phyloP scores from a whole-genome alignment of 345 rosid genomes.

The Lepidium sativum region DNA sequence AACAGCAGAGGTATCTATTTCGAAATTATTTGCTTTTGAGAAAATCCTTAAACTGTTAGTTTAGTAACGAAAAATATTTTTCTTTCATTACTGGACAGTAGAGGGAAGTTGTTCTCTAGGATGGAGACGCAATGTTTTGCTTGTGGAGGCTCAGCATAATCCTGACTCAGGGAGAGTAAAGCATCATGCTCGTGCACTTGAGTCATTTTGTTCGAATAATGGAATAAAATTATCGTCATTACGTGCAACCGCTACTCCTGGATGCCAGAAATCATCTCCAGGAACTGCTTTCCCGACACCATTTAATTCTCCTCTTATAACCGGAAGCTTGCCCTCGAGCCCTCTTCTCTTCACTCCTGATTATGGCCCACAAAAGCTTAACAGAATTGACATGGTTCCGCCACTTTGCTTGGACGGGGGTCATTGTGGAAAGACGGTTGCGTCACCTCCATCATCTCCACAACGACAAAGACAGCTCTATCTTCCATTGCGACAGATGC shows the following conservation, averaged over 20 bases:
- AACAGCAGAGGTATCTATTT: slow-evolving; percentile 20
- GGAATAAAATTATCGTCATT: slow-evolving; percentile 64
- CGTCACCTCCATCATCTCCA: slow-evolving; percentile 77
- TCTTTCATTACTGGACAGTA: slow-evolving; percentile 31
- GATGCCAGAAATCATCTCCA: slow-evolving; percentile 44
- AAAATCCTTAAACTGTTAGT: slow-evolving; percentile 11
- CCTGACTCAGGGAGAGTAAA: slow-evolving; percentile 73
- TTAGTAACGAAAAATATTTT: slow-evolving; percentile 10
- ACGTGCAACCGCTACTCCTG: slow-evolving; percentile 39
- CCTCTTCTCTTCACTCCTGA: slow-evolving; percentile 88
- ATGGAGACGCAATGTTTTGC: slow-evolving; percentile 91
- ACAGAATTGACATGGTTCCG: slow-evolving; percentile 79
- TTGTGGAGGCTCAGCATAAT: slow-evolving; percentile 87
- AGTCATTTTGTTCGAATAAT: slow-evolving; percentile 64
- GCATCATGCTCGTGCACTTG: slow-evolving; percentile 89
- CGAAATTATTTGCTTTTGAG: slow-evolving; percentile 1
- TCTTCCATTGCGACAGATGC: slow-evolving; percentile 66
- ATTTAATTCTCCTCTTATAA: slow-evolving; percentile 71
- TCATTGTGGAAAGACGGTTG: slow-evolving; percentile 47
- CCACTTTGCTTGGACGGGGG: slow-evolving; percentile 87
- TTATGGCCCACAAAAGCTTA: slow-evolving; percentile 57
- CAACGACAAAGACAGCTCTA: slow-evolving; percentile 58
- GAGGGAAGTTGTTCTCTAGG: slow-evolving; percentile 71
- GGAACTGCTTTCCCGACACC: slow-evolving; percentile 75
- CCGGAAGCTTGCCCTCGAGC: slow-evolving; percentile 93